phyloP scores from a whole-genome alignment of 768 basidiomycete species.

The Phylloporus sp. region DNA sequence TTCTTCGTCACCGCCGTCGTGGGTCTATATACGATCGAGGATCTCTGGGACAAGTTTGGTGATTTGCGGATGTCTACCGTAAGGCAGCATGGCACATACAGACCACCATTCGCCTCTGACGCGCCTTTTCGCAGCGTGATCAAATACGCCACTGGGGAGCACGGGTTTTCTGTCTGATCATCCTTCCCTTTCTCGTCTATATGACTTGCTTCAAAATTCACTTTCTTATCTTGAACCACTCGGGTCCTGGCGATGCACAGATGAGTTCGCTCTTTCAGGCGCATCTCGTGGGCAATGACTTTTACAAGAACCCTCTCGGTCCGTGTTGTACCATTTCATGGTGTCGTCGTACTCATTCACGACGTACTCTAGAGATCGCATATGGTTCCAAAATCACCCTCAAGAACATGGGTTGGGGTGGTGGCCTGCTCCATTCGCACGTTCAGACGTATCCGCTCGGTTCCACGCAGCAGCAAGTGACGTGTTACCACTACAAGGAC shows the following conservation, averaged over 20 bases:
- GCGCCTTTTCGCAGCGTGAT: constrained; percentile 50
- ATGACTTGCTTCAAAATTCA: constrained; percentile 94
- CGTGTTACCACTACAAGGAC: constrained; percentile 99
- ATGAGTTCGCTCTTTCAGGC: constrained; percentile 99
- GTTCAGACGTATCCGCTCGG: constrained; percentile 92
- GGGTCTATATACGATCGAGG: constrained; percentile 94
- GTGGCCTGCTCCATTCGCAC: constrained; percentile 94
- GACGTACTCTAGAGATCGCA: constrained; percentile 59
- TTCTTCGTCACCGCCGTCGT: constrained; percentile 93
- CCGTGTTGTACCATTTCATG: constrained; percentile 14
- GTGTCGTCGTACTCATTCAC: neutral
- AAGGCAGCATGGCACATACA: constrained; percentile 30
- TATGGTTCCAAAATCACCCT: constrained; percentile 87
- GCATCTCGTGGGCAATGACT: constrained; percentile 91
- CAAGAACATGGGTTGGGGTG: constrained; percentile 98
- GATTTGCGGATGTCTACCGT: constrained; percentile 89
- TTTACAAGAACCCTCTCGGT: constrained; percentile 86
- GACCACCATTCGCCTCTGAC: constrained; percentile 9
- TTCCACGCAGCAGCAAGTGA: constrained; percentile 92
- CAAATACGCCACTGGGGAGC: constrained; percentile 92
- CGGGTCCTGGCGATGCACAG: constrained; percentile 95
- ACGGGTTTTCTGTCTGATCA: constrained; percentile 76
- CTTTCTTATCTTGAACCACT: constrained; percentile 89
- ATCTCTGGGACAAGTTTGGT: constrained; percentile 98
- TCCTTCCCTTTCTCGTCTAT: constrained; percentile 89